Conservation (phyloP, 345 rosid genomes). For the Lumnitzera racemosa region DNA sequence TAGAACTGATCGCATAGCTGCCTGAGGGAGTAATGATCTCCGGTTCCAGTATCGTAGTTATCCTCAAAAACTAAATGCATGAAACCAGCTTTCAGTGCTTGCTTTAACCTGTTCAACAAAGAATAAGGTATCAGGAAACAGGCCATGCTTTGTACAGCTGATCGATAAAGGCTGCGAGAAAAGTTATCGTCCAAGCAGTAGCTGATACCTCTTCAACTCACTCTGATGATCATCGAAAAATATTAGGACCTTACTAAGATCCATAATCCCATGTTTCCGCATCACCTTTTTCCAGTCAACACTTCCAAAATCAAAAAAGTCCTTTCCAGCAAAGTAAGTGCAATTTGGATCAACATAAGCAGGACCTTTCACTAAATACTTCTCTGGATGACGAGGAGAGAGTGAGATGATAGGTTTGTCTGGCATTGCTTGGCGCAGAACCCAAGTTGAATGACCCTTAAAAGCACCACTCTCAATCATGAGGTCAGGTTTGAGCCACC, state of each 20-base stretch:
- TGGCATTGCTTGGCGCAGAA: conserved; percentile 96
- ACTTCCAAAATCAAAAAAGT: conserved; percentile 92
- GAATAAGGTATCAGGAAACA: conserved; percentile 8
- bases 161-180: no score
- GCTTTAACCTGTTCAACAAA: conserved; percentile 53
- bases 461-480: conserved; percentile 99
- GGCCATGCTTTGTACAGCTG: no score
- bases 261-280: conserved; percentile 51
- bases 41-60: conserved; percentile 97
- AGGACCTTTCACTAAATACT: conserved; percentile 83
- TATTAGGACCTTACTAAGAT: conserved; percentile 56
- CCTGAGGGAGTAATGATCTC: conserved; percentile 95
- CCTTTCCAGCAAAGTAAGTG: conserved; percentile 96
- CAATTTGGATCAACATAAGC: conserved; percentile 97
- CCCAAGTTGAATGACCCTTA: conserved; percentile 99
- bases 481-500: conserved; percentile 80
- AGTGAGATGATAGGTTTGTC: conserved; percentile 72
- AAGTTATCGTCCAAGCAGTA: no score
- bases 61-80: conserved; percentile 92
- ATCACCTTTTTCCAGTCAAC: conserved; percentile 74
- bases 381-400: conserved; percentile 89
- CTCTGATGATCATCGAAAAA: conserved; percentile 98
- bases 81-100: conserved; percentile 81
- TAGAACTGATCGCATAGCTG: conserved; percentile 94
- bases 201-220: conserved; percentile 73